Evolutionary conservation across 73 alveolate genomes (phyloP).

Genomic region (Tetrahymena thermophila): DNA sequence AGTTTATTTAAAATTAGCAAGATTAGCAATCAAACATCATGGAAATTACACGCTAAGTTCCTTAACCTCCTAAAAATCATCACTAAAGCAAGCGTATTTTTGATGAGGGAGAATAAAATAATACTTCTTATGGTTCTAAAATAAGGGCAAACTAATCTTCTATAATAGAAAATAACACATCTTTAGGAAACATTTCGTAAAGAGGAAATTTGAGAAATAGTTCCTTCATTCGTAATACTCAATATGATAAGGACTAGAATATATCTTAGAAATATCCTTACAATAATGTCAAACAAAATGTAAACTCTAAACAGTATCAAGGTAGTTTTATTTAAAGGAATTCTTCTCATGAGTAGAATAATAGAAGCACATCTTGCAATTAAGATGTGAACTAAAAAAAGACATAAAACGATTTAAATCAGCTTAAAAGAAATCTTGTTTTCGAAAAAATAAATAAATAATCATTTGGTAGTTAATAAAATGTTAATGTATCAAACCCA

Average conservation of each 20-base stretch:
- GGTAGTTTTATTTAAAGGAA: neutral
- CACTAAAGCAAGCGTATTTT: neutral
- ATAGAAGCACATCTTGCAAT: neutral
- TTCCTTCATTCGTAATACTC: neutral
- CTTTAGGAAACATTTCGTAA: neutral
- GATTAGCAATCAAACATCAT: neutral
- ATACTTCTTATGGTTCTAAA: neutral
- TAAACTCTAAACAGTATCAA: neutral
- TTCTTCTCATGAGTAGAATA: neutral
- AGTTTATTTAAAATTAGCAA: neutral
- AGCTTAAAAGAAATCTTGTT: neutral
- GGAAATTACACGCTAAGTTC: neutral
- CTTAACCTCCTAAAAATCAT: neutral
- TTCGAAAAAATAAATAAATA: neutral
- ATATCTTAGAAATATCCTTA: neutral
- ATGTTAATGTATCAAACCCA: neutral
- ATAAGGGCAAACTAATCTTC: neutral
- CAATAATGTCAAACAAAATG: neutral
- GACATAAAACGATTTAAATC: neutral
- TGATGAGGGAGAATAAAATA: neutral
- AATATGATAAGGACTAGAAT: neutral
- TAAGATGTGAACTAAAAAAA: neutral
- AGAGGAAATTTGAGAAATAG: neutral
- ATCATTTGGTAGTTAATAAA: neutral
- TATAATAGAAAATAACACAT: neutral